Conservation (phyloP, 2,329 filamentous ascomycete genomes). For the Dothideomycetes sp. region DNA sequence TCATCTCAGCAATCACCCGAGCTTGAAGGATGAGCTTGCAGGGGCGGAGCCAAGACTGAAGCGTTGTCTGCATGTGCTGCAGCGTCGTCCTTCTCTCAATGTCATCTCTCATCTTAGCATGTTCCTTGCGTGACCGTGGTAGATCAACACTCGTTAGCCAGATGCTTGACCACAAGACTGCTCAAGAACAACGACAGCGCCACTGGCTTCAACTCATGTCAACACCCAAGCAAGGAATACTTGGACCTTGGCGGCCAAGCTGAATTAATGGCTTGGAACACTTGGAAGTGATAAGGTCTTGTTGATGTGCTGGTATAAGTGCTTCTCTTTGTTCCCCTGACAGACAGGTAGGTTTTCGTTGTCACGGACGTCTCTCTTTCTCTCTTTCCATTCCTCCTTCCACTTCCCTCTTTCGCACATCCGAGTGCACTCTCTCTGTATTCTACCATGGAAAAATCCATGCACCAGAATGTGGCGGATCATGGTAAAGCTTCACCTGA, state of each 20-base stretch:
- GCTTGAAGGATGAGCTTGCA: too few relatives aligned
- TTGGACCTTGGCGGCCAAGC: constrained; percentile 10
- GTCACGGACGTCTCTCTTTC: not conserved
- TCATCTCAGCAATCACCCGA: too few relatives aligned
- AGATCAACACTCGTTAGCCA: too few relatives aligned
- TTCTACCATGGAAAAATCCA: constrained; percentile 2
- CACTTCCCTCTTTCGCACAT: not conserved
- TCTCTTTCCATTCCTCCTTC: not conserved
- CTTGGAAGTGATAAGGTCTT: constrained; percentile 6
- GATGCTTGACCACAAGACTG: too few relatives aligned
- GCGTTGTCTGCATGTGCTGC: too few relatives aligned
- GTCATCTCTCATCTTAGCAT: too few relatives aligned
- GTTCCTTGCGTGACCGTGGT: too few relatives aligned
- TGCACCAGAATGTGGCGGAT: not conserved
- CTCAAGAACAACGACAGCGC: too few relatives aligned
- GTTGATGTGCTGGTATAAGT: not conserved
- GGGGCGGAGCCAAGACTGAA: too few relatives aligned
- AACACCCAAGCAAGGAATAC: not conserved
- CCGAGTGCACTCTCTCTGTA: not conserved
- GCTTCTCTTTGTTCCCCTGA: too few relatives aligned
- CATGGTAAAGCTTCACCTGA: constrained; percentile 4
- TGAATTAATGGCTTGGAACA: constrained; percentile 4
- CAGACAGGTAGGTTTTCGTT: not conserved
- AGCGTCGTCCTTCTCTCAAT: too few relatives aligned
- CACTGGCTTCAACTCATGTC: too few relatives aligned